These are phyloP conservation scores for Penicillium longicatenatum DNA, from an alignment of 495 filamentous ascomycete genomes.

Conservation along the genomic window DNA sequence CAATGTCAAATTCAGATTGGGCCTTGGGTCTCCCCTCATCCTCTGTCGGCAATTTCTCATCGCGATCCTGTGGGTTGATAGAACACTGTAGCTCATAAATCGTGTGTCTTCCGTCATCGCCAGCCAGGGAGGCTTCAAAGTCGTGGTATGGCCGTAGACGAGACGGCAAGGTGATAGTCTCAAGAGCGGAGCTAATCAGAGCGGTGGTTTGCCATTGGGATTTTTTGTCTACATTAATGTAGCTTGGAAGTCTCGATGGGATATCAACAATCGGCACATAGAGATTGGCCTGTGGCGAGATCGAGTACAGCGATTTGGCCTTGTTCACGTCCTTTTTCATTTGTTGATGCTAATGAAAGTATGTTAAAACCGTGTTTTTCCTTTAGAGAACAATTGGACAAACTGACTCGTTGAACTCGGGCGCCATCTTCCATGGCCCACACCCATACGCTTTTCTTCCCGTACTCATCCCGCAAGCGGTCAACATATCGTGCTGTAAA, in stretches of 20 bases:
- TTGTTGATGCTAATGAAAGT: slow-evolving; percentile 32
- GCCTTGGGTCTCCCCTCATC: slow-evolving; percentile 22
- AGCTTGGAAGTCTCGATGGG: slow-evolving; percentile 56
- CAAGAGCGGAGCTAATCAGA: slow-evolving; percentile 73
- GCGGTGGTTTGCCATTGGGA: slow-evolving; percentile 84
- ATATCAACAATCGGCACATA: slow-evolving; percentile 76
- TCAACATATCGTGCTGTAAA: slow-evolving; percentile 82
- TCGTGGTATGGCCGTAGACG: slow-evolving; percentile 62
- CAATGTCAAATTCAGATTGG: slow-evolving; percentile 55
- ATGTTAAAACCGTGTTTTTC: background rate
- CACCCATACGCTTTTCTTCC: slow-evolving; percentile 80
- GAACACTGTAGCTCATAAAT: slow-evolving; percentile 72
- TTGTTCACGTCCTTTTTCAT: slow-evolving; percentile 65
- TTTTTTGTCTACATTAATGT: slow-evolving; percentile 60
- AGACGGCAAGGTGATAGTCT: slow-evolving; percentile 77
- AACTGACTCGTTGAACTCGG: slow-evolving; percentile 58
- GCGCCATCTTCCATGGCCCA: slow-evolving; percentile 77
- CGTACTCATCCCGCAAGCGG: slow-evolving; percentile 82
- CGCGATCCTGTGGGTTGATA: slow-evolving; percentile 33
- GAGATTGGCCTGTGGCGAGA: slow-evolving; percentile 70
- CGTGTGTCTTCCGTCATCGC: slow-evolving; percentile 71
- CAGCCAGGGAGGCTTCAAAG: slow-evolving; percentile 71
- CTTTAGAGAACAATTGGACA: slow-evolving; percentile 1
- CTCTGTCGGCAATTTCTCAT: slow-evolving; percentile 15
- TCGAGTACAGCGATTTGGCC: slow-evolving; percentile 65